A percentile compares a stretch with the other conserved stretches of the same genome.
These are phyloP conservation scores for Steccherinum ochraceum DNA, from an alignment of 768 basidiomycete genomes.

Conservation along the genomic window DNA sequence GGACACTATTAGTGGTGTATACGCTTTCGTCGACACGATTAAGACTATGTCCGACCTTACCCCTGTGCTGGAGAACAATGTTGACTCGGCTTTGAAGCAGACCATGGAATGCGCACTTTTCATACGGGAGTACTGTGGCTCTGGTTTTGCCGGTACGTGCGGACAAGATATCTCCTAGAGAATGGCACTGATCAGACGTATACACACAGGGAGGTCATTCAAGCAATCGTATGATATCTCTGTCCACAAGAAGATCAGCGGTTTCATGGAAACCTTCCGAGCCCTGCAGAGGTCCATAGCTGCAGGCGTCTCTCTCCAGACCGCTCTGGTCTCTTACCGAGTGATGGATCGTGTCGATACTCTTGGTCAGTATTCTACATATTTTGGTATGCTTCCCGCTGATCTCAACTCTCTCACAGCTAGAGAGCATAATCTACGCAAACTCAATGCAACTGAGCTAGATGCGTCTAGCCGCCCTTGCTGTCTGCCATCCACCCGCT, in stretches of 20 bases:
- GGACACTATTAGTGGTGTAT: neutral
- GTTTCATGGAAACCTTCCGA: neutral
- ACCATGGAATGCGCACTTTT: neutral
- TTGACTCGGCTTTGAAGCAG: neutral
- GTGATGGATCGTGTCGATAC: too few species aligned
- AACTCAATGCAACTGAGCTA: neutral
- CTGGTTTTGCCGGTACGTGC: neutral
- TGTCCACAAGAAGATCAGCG: neutral
- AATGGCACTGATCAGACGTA: neutral
- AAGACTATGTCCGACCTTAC: neutral
- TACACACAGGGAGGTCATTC: neutral
- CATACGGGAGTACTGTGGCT: neutral
- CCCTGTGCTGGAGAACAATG: neutral
- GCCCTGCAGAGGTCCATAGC: neutral
- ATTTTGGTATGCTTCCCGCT: too few species aligned
- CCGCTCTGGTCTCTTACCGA: too few species aligned
- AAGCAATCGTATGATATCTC: neutral
- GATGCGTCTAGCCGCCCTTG: neutral
- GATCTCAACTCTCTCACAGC: neutral
- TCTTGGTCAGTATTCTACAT: too few species aligned
- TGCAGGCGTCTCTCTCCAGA: too few species aligned
- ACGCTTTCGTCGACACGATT: neutral
- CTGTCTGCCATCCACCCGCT: neutral
- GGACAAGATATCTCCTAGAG: neutral
- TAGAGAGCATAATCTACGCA: neutral